phyloP scores from a whole-genome alignment of 352 stramenopile genomes.

The Globisporangium viniferum region DNA sequence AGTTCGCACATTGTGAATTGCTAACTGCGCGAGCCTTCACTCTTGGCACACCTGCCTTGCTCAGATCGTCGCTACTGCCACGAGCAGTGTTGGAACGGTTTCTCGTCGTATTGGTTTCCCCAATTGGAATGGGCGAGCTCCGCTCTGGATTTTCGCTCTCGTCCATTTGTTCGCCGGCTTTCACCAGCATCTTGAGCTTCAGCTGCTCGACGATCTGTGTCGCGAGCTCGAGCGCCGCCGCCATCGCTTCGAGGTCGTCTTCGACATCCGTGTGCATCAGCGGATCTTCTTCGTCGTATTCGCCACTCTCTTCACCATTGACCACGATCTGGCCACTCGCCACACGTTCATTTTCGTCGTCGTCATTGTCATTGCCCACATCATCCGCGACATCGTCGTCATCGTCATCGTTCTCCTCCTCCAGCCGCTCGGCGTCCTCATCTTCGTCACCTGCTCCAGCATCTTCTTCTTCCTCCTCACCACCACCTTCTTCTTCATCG shows the following conservation, averaged over 20 bases:
- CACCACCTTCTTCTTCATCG: constrained; percentile 28
- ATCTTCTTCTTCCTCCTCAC: constrained; percentile 5
- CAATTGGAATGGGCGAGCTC: constrained; percentile 13
- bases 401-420: constrained; percentile 36
- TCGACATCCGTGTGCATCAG: constrained; percentile 14
- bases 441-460: constrained; percentile 10
- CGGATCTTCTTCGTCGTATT: constrained; percentile 13
- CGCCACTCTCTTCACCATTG: constrained; percentile 16
- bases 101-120: not conserved
- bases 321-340: not conserved
- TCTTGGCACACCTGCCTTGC: constrained; percentile 33
- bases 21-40: constrained; percentile 30
- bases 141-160: constrained; percentile 19
- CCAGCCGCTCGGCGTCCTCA: constrained; percentile 22
- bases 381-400: constrained; percentile 44
- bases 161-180: constrained; percentile 42
- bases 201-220: constrained; percentile 59
- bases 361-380: constrained; percentile 34
- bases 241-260: constrained; percentile 41
- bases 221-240: constrained; percentile 47
- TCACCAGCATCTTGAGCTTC: constrained; percentile 50
- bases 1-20: constrained; percentile 44
- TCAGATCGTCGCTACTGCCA: constrained; percentile 9
- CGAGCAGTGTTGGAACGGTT: not conserved
- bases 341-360: constrained; percentile 16